Base-by-base conservation (phyloP, 2,329 filamentous ascomycete species). In the Emericellopsis cladophorae region DNA sequence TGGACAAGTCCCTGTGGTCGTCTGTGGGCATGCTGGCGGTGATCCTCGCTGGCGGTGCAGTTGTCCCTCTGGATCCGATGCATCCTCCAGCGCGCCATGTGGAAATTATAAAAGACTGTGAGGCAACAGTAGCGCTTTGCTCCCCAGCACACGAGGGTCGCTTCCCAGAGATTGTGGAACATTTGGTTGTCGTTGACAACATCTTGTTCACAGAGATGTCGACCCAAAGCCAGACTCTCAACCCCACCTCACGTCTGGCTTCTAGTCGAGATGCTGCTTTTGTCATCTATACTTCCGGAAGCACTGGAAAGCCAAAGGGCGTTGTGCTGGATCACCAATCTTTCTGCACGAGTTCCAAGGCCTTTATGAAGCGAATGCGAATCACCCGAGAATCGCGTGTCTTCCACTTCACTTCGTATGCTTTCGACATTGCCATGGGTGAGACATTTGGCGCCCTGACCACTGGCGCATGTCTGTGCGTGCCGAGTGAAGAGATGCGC, bases 91-190 rank as follows among this genome's bases (percentile, higher is more conserved):
- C 22, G 18, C 33, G 40, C 6, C 35, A 37, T 14, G 15, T 23
- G 14, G 10, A 9, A 10, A 42, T 42, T 15, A 22, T 39, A n/a
- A 11, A 24, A 15, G 24, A 42, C 29, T 24, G 21, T 2, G 21
- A 39, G 10, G 64, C 62, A 14, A 51, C 50, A 9, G 44, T 64
- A 22, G 48, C 68, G 18, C 45, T 67, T 31, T 65, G 64, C 2
- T 37, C 36, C 3, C 22, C 8, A 37, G n/a, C n/a, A 7, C 36
- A 37, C 16, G 4, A 37, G 9, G 12, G 18, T 15, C 32, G 32
- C 16, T 37, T 22, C 22, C 4, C 36, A 7, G 11, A 37, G 2
- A 37, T 37, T 16, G 36, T 11, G 8, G 14, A 37, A 18, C 36
- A 21, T 4, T 11, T 24, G 21, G 9, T 21, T 22, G 11, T 14